Percentiles rank a stretch among this genome's conserved stretches.
phyloP scores from a whole-genome alignment of 148 eudicot species.

The Nyssa sinensis region DNA sequence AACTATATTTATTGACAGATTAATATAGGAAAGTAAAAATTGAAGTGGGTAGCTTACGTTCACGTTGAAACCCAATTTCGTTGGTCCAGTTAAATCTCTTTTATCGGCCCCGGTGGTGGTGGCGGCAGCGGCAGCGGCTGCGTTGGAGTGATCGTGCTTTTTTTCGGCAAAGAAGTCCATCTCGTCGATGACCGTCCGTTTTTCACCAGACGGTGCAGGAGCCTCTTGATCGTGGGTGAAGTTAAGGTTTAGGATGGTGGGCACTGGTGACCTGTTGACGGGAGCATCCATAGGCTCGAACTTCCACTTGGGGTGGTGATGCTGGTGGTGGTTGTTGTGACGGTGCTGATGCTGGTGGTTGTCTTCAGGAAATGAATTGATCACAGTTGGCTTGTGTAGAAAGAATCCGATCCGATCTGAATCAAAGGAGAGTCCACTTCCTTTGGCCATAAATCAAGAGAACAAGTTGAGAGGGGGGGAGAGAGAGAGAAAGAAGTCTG shows the following conservation, averaged over 20 bases:
- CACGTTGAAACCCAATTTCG: conserved; percentile 25
- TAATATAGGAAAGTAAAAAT: neutral
- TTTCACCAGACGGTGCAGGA: conserved; percentile 17
- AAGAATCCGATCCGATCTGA: conserved; percentile 38
- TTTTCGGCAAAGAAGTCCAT: conserved; percentile 56
- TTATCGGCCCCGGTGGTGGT: neutral
- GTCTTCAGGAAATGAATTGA: conserved; percentile 17
- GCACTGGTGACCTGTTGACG: conserved; percentile 13
- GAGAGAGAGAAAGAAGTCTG: conserved; percentile 15
- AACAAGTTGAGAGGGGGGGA: conserved; percentile 10
- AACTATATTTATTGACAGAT: neutral
- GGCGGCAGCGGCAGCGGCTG: neutral
- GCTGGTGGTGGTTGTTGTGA: conserved; percentile 14
- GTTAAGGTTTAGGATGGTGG: conserved; percentile 40
- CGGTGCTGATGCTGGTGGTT: too few relatives aligned
- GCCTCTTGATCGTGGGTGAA: conserved; percentile 12
- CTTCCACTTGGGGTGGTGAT: conserved; percentile 17
- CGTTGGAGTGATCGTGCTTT: conserved; percentile 20
- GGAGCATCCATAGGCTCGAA: conserved; percentile 19
- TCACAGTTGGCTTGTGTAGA: conserved; percentile 17
- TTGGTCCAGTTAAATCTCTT: neutral
- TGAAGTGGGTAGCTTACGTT: conserved; percentile 25
- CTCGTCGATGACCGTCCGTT: conserved; percentile 34
- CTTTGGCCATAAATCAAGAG: conserved; percentile 44
- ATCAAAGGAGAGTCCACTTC: conserved; percentile 65